Evolutionary conservation across 768 basidiomycete genomes (phyloP).

Genomic region (Suillus subluteus): DNA sequence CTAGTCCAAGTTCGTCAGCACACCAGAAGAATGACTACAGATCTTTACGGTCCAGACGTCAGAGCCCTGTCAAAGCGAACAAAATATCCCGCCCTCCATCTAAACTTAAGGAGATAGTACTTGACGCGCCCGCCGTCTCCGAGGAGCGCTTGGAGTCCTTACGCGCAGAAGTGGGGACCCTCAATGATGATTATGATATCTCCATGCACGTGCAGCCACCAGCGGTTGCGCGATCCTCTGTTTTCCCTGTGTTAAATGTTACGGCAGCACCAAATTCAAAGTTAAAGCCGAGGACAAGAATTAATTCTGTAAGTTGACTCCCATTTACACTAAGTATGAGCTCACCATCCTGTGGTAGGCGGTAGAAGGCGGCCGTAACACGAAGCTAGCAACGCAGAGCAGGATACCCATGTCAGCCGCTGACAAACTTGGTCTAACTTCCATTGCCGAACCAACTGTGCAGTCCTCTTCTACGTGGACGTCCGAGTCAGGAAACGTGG

Average conservation of each 20-base stretch:
- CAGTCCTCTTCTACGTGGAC: slow-evolving; percentile 14
- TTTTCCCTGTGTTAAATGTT: slow-evolving; percentile 9
- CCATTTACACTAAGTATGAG: slow-evolving; percentile 12
- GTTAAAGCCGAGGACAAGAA: slow-evolving; percentile 33
- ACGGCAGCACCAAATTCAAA: slow-evolving; percentile 16
- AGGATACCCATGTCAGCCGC: slow-evolving; percentile 23
- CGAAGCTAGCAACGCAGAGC: slow-evolving; percentile 20
- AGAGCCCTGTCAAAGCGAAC: slow-evolving; percentile 20
- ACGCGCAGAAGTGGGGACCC: slow-evolving; percentile 21
- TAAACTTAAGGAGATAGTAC: slow-evolving; percentile 5
- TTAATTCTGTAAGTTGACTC: slow-evolving; percentile 25
- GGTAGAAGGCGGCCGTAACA: slow-evolving; percentile 20
- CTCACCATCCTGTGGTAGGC: slow-evolving; percentile 26
- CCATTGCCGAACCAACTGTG: slow-evolving; percentile 18
- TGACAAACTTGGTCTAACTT: slow-evolving; percentile 15
- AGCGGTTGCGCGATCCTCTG: not conserved
- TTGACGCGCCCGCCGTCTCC: slow-evolving; percentile 24
- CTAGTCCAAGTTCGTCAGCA: slow-evolving; percentile 21
- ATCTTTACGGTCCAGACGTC: slow-evolving; percentile 19
- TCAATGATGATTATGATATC: slow-evolving; percentile 17
- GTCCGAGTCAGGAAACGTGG: slow-evolving; percentile 19
- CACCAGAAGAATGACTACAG: slow-evolving; percentile 16
- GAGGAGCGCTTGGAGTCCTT: slow-evolving; percentile 31
- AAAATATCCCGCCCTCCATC: slow-evolving; percentile 10
- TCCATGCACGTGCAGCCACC: slow-evolving; percentile 11